Evolutionary conservation across 78 protist genomes (phyloP).

Genomic region (Protostelium mycophagum): DNA sequence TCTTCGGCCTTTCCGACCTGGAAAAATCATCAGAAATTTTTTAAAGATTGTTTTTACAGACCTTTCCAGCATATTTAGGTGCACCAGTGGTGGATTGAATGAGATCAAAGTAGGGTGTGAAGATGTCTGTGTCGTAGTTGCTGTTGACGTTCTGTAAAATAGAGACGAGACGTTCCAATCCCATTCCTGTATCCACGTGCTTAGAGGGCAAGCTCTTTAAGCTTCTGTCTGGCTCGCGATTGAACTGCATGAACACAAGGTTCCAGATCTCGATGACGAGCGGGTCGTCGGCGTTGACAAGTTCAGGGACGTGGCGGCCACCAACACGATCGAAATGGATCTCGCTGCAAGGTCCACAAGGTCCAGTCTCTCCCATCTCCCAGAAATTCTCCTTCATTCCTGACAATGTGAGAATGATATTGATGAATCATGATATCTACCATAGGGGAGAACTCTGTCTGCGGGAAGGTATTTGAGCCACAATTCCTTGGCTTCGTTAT

Average conservation of each 20-base stretch:
- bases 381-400: constrained; percentile 94
- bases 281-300: constrained; percentile 95
- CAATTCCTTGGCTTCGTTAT: constrained; percentile 81
- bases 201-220: constrained; percentile 79
- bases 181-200: constrained; percentile 98
- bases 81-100: constrained; percentile 75
- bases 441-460: constrained; percentile 83
- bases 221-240: constrained; percentile 63
- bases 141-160: constrained; percentile 85
- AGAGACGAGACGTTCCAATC: constrained; percentile 90
- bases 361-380: constrained; percentile 98
- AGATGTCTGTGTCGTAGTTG: constrained; percentile 98
- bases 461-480: constrained; percentile 90
- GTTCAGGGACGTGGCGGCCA: constrained; percentile 75
- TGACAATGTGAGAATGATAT: background rate
- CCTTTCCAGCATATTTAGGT: constrained; percentile 71
- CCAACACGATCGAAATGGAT: constrained; percentile 96
- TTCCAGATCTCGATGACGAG: constrained; percentile 97
- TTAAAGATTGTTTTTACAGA: no score
- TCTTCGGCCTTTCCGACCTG: constrained; percentile 74
- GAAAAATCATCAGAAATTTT: background rate
- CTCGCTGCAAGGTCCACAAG: constrained; percentile 99
- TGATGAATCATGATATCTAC: background rate
- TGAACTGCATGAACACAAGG: constrained; percentile 95
- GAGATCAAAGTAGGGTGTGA: constrained; percentile 81